A percentile compares a stretch with the other conserved stretches of the same genome.
These are phyloP conservation scores for Phyllosticta citriasiana DNA, from an alignment of 2,329 filamentous ascomycete species.

Conservation along the genomic window DNA sequence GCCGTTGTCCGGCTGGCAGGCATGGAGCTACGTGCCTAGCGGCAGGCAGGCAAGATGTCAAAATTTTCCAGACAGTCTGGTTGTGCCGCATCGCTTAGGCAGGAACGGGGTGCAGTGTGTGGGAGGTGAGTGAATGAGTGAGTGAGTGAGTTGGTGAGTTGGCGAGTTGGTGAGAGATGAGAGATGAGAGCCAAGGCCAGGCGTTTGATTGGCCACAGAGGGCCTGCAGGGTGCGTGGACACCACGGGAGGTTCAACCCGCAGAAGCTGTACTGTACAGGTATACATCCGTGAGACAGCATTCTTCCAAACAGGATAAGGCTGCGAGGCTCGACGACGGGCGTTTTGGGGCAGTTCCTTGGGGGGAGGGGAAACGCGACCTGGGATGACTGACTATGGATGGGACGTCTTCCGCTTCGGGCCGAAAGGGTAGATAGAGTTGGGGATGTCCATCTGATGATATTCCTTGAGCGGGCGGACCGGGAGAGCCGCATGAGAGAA, in stretches of 20 bases:
- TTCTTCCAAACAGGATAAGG: neutral
- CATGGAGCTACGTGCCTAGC: neutral
- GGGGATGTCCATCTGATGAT: no score
- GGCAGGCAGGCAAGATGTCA: neutral
- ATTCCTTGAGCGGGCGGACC: no score
- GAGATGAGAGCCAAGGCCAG: no score
- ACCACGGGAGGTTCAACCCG: no score
- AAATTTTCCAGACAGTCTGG: neutral
- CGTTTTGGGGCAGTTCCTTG: neutral
- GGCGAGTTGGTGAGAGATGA: neutral
- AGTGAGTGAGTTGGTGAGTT: neutral
- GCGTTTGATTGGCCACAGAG: no score
- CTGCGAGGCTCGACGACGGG: neutral
- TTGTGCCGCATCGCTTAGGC: neutral
- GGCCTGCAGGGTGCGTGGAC: no score
- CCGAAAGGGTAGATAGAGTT: no score
- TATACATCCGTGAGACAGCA: neutral
- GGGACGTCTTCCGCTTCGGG: no score
- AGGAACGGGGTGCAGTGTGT: neutral
- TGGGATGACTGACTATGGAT: no score
- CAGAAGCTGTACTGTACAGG: no score
- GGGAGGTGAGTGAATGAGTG: neutral
- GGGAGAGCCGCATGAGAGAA: no score
- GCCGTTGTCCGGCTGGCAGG: neutral
- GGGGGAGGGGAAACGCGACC: neutral